These are phyloP conservation scores for Phylloporus scabripes DNA, from an alignment of 768 basidiomycete genomes.

Conservation along the genomic window DNA sequence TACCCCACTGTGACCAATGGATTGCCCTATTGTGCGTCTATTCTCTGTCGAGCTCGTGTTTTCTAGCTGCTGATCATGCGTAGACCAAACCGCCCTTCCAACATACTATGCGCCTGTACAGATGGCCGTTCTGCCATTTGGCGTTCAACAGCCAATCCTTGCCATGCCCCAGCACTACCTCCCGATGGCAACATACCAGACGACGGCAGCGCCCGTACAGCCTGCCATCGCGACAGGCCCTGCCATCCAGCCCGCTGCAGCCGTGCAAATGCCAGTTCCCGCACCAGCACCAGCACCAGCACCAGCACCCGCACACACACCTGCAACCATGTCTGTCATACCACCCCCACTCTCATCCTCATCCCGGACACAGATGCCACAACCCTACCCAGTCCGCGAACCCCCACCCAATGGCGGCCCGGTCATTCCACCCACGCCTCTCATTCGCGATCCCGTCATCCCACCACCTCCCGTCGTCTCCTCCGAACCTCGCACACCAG, in stretches of 20 bases:
- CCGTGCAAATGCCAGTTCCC: conserved; percentile 3
- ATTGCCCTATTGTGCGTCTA: conserved; percentile 23
- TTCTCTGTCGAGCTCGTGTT: not conserved
- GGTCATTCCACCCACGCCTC: conserved; percentile 16
- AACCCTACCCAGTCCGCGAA: conserved; percentile 1
- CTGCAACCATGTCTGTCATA: not conserved
- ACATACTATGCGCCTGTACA: conserved; percentile 27
- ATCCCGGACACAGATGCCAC: conserved; percentile 18
- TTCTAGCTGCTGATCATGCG: conserved; percentile 7
- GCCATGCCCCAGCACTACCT: conserved; percentile 26
- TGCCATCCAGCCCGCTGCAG: not conserved
- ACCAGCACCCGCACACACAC: not conserved
- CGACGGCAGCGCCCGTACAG: conserved; percentile 8
- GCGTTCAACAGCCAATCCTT: conserved; percentile 25
- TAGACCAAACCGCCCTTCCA: conserved; percentile 25
- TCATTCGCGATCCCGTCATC: conserved; percentile 12
- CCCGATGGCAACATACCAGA: conserved; percentile 23
- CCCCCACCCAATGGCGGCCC: not conserved
- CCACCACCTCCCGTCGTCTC: conserved; percentile 18
- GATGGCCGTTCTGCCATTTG: conserved; percentile 19
- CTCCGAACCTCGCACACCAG: conserved; percentile 5
- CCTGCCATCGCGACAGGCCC: conserved; percentile 5
- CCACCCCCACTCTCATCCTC: not conserved
- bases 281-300: not conserved
- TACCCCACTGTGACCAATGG: conserved; percentile 13